Percentiles rank a stretch among this genome's conserved stretches.
phyloP scores from a whole-genome alignment of 2,329 filamentous ascomycete species.

The Colletotrichum aenigma region DNA sequence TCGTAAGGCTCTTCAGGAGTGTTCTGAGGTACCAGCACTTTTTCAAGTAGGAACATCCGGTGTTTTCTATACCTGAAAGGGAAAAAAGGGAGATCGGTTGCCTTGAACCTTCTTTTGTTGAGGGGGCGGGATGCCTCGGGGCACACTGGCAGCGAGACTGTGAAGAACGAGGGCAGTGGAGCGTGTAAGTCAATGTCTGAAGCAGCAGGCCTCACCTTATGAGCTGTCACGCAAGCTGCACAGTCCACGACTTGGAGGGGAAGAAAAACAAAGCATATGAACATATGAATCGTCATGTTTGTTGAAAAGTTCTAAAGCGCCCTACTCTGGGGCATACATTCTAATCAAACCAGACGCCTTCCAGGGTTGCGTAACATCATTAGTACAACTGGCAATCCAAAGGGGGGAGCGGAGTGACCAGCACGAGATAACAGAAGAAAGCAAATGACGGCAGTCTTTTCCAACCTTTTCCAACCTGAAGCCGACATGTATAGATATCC shows the following conservation, averaged over 20 bases:
- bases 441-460: background rate
- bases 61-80: background rate
- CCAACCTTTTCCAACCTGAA: background rate
- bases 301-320: background rate
- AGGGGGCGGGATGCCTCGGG: background rate
- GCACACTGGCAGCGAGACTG: background rate
- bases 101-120: background rate
- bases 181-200: background rate
- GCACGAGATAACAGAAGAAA: conserved; percentile 7
- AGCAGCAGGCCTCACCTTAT: background rate
- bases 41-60: too few species aligned
- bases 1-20: too few species aligned
- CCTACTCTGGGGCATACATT: conserved; percentile 4
- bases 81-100: background rate
- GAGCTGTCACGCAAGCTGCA: background rate
- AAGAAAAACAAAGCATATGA: background rate
- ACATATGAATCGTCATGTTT: background rate
- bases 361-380: conserved; percentile 15
- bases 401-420: conserved; percentile 9
- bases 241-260: background rate
- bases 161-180: background rate
- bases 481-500: background rate
- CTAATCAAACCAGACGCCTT: conserved; percentile 10
- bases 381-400: conserved; percentile 13
- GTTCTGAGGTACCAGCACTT: too few species aligned